Conservation (phyloP, 345 rosid species). For the Heritiera littoralis region DNA sequence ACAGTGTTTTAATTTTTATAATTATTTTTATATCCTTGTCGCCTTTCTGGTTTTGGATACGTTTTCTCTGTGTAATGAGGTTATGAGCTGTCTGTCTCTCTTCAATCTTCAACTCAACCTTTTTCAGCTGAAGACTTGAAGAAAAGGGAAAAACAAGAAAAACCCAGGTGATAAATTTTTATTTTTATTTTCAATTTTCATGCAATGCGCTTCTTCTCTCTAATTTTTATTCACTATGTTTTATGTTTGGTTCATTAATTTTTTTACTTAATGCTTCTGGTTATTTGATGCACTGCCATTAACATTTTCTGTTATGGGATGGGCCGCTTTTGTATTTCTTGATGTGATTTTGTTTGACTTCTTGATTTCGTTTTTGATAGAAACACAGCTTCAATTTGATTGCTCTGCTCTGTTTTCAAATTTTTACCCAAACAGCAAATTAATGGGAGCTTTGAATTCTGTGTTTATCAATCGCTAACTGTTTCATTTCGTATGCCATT, state of each 20-base stretch:
- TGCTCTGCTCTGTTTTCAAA: neutral
- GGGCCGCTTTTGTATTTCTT: no score
- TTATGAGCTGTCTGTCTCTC: neutral
- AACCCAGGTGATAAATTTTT: neutral
- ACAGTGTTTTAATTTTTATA: no score
- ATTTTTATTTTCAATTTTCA: neutral
- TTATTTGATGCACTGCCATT: no score
- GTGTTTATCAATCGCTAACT: no score
- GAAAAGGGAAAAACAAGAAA: no score
- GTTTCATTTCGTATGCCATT: neutral
- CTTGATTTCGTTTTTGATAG: neutral
- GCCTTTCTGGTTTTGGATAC: no score
- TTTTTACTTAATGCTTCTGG: no score
- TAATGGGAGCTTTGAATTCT: no score
- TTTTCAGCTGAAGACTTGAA: neutral
- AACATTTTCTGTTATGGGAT: no score
- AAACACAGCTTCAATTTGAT: neutral
- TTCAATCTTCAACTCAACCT: neutral
- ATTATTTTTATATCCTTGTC: no score
- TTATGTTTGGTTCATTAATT: neutral
- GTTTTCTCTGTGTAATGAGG: neutral
- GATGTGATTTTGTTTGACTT: neutral
- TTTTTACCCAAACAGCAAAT: no score
- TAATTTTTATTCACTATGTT: neutral
- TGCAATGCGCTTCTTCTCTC: neutral